These are phyloP conservation scores for Lactuca saligna DNA, from an alignment of 129 eudicot genomes.

Conservation along the genomic window DNA sequence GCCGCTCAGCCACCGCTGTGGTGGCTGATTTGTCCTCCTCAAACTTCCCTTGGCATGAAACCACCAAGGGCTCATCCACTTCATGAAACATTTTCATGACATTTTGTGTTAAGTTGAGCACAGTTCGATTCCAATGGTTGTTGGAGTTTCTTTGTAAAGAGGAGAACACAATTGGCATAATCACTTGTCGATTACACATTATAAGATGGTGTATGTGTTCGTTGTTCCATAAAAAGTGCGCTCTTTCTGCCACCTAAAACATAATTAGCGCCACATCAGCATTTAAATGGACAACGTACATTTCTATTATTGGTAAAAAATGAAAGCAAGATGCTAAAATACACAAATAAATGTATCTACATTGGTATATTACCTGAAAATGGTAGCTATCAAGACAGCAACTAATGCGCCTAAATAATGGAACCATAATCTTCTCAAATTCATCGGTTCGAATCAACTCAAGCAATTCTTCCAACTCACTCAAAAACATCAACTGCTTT, in stretches of 20 bases:
- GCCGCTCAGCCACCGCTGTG: conserved; percentile 42
- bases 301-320: no score
- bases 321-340: no score
- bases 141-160: conserved; percentile 56
- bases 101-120: conserved; percentile 62
- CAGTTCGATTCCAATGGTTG: conserved; percentile 75
- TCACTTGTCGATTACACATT: conserved; percentile 54
- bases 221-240: conserved; percentile 74
- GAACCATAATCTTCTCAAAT: conserved; percentile 67
- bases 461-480: conserved; percentile 72
- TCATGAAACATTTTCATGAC: conserved; percentile 58
- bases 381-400: conserved; percentile 70
- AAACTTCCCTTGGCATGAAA: conserved; percentile 51
- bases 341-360: no score
- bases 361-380: conserved; percentile 52
- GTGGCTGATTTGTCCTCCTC: conserved; percentile 48
- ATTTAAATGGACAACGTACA: background rate
- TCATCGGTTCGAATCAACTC: conserved; percentile 58
- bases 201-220: conserved; percentile 58
- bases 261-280: conserved; percentile 1
- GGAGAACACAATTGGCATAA: conserved; percentile 64
- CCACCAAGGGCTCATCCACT: conserved; percentile 53
- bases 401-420: conserved; percentile 54
- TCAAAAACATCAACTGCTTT: conserved; percentile 71
- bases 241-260: conserved; percentile 66